A percentile compares a stretch with the other conserved stretches of the same genome.
These are phyloP conservation scores for Oenanthe sinensis DNA, from an alignment of 129 eudicot genomes.

Conservation along the genomic window DNA sequence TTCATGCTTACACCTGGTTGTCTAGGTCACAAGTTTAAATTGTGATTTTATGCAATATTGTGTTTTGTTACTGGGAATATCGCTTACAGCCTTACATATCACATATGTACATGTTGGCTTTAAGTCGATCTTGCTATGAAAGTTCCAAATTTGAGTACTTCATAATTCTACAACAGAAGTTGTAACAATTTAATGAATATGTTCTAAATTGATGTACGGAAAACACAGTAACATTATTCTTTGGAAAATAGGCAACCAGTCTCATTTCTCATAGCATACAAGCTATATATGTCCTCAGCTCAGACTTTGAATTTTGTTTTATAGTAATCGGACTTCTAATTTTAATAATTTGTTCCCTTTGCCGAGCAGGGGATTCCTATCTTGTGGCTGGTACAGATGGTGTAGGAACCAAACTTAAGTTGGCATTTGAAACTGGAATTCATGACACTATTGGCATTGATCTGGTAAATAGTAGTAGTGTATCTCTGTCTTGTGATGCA, in stretches of 20 bases:
- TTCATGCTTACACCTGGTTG: too few species aligned
- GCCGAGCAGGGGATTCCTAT: conserved; percentile 79
- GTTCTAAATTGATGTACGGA: neutral
- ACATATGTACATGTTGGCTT: neutral
- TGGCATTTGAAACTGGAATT: conserved; percentile 89
- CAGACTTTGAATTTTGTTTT: neutral
- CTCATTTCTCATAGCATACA: neutral
- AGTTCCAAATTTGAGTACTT: neutral
- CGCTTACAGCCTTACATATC: neutral
- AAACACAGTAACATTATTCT: neutral
- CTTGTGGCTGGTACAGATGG: conserved; percentile 99
- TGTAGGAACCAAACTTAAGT: conserved; percentile 93
- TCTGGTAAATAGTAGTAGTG: conserved; percentile 57
- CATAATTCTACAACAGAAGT: neutral
- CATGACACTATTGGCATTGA: conserved; percentile 87
- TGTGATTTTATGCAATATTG: neutral
- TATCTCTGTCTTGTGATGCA: neutral
- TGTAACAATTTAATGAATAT: neutral
- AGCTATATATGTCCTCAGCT: neutral
- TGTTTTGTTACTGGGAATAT: neutral
- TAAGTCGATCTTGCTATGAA: neutral
- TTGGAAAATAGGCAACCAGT: neutral
- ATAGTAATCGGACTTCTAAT: neutral
- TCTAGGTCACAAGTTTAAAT: too few species aligned
- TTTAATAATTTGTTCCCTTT: neutral